A percentile compares a stretch with the other conserved stretches of the same genome.
Evolutionary conservation across 352 stramenopile species (phyloP).

Genomic region (Pythium periplocum): DNA sequence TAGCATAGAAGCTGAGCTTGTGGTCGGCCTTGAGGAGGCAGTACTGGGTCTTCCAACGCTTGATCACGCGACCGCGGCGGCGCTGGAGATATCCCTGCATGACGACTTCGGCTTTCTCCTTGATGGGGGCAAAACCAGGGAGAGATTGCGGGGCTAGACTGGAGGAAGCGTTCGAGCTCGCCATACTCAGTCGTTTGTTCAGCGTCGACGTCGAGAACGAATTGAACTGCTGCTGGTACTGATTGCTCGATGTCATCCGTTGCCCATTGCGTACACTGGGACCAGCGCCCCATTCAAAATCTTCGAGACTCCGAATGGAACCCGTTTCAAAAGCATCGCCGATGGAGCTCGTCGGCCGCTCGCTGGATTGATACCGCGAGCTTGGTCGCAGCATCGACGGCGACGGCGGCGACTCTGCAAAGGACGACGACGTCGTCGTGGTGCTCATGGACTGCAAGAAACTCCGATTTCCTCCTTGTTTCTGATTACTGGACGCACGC

Average conservation of each 20-base stretch:
- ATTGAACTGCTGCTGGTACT: conserved; percentile 9
- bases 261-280: neutral
- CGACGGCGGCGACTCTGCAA: conserved; percentile 8
- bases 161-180: conserved; percentile 14
- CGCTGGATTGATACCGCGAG: conserved; percentile 2
- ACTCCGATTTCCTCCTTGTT: too few species aligned
- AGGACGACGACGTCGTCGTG: conserved; percentile 6
- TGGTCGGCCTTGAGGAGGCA: conserved; percentile 51
- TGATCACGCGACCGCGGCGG: conserved; percentile 41
- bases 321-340: conserved; percentile 3
- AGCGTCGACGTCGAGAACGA: neutral
- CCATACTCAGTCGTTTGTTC: conserved; percentile 13
- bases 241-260: neutral
- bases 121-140: too few species aligned
- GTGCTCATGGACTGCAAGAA: neutral
- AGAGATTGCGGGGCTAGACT: neutral
- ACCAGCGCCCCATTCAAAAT: conserved; percentile 19
- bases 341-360: conserved; percentile 5
- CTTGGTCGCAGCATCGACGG: conserved; percentile 4
- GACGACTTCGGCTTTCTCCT: conserved; percentile 18
- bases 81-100: conserved; percentile 50
- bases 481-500: too few species aligned
- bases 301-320: conserved; percentile 24
- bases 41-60: conserved; percentile 54
- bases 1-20: conserved; percentile 45